phyloP scores from a whole-genome alignment of 768 basidiomycete genomes.

The Tubosaeta brunneosetosa region DNA sequence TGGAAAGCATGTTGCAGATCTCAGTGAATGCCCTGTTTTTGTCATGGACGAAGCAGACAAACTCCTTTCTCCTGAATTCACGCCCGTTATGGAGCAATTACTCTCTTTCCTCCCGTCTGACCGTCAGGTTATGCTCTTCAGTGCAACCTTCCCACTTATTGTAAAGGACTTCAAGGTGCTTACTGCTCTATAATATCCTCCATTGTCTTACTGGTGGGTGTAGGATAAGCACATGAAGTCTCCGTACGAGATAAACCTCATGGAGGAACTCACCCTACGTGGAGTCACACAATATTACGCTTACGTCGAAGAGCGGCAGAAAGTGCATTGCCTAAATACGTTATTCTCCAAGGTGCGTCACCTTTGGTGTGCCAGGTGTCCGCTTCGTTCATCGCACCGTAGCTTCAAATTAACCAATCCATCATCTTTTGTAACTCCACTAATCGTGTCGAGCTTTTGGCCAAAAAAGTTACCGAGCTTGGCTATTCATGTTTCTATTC shows the following conservation, averaged over 20 bases:
- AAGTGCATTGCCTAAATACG: constrained; percentile 99
- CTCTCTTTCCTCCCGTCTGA: constrained; percentile 77
- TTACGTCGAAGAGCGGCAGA: constrained; percentile 98
- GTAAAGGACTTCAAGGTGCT: constrained; percentile 97
- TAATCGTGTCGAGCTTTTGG: constrained; percentile 97
- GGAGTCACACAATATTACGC: constrained; percentile 99
- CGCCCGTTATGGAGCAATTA: constrained; percentile 96
- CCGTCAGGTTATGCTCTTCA: constrained; percentile 98
- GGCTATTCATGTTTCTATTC: constrained; percentile 99
- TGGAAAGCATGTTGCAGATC: constrained; percentile 88
- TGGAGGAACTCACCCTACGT: constrained; percentile 98
- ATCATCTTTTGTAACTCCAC: constrained; percentile 99
- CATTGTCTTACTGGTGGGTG: constrained; percentile 9
- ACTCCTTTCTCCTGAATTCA: constrained; percentile 93
- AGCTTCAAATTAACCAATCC: constrained; percentile 99
- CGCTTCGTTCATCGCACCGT: constrained; percentile 9
- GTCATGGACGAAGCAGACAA: constrained; percentile 99
- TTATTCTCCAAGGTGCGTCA: constrained; percentile 87
- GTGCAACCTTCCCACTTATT: constrained; percentile 97
- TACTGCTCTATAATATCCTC: not conserved
- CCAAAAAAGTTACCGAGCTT: constrained; percentile 98
- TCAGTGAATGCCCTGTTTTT: constrained; percentile 91
- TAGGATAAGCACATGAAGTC: constrained; percentile 95
- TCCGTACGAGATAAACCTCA: constrained; percentile 98
- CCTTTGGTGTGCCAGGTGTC: not conserved